Base-by-base conservation (phyloP, 2,329 filamentous ascomycete genomes). In the Podosphaera xanthii region DNA sequence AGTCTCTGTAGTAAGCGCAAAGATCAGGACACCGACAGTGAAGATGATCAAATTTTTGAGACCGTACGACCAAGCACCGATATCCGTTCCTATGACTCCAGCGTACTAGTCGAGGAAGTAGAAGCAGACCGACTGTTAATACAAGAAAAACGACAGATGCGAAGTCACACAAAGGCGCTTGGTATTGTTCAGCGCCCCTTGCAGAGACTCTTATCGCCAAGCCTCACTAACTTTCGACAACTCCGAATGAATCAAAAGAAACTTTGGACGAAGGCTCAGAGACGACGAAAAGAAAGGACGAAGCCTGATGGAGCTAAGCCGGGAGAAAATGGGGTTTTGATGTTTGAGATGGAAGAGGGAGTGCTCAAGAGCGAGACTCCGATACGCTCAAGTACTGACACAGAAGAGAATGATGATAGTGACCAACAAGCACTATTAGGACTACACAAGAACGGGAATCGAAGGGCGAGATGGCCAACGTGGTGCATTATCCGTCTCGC, bases 261-360 rank as follows among this genome's bases (percentile, higher is more conserved):
- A 60, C 56, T 30, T 59, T 61, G 55, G 58, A 46, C 40, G 67
- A 75, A 75, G 60, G 70, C 73, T 49, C 73, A 78, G 67, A 66
- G 67, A 60, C 66, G 67, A 22, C 60, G 74, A 65, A 80, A 79
- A 70, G 75, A 72, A 71, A 75, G 76, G 62, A 74, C 71, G 63
- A 69, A 78, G 67, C 70, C 76, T 64, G 72, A 75, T 59, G 73
- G 77, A 58, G 79, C 79, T 3, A 73, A 73, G 34, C 70, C 81
- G 61, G 82, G 82, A 59, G 85, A 87, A 67, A 81, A 87, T 64
- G 83, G 49, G 84, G 44, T 80, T 83, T 74, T 94, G 66, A 87
- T 94, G 83, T 90, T 87, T 69, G 86, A 92, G 72, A 87, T 91
- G 84, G 90, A 96, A 70, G 84, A 89, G 68, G 87, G 88, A 0